Evolutionary conservation across 129 eudicot species (phyloP), one percentile per base, ranked within the genome.

Genomic region (Chrysanthemum seticuspe): DNA sequence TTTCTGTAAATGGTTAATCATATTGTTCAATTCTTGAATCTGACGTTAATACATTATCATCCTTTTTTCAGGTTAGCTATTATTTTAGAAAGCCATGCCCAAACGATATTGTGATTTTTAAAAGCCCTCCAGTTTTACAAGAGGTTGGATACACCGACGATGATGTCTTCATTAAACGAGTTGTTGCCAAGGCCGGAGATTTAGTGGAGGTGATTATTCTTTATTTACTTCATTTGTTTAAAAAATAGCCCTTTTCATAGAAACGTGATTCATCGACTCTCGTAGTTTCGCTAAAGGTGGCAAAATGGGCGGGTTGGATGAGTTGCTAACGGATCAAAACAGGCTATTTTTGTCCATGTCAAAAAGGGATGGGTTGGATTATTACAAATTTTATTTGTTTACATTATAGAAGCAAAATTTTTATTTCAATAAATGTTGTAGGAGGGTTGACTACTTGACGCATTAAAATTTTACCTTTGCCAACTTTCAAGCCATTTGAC

Each of bases 11-110:
- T 16, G 69, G 60, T 62, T 62, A 19, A 60, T 77, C 72, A 1
- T 36, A 57, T 44, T 21, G 45, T 36, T 21, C 16, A 50, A 44
- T 40, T 51, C 50, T 21, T 64, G 59, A 61, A 49, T 70, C 40
- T 40, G 72, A 65, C 14, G 19, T 13, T 16, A 6, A 25, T 78
- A 62, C 72, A 15, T 23, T 48, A 10, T 63, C 5, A 31, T 18
- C 52, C 15, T 53, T 13, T 55, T 76, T 87, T 62, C 98, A 89
- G 98, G 98, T 93, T 27, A 83, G 84, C 29, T 94, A 87, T 74
- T 94, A 94, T 82, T 94, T 94, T 68, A 78, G 98, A 54, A 90
- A 88, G 79, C 98, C 98, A 21, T 94, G 98, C 78, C 93, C 98
- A 10, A 94, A 90, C 53, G 98, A 94, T 79, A 81, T 94, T 25